Base-by-base conservation (phyloP, 2,329 filamentous ascomycete species). In the Paecilomyces sp. region DNA sequence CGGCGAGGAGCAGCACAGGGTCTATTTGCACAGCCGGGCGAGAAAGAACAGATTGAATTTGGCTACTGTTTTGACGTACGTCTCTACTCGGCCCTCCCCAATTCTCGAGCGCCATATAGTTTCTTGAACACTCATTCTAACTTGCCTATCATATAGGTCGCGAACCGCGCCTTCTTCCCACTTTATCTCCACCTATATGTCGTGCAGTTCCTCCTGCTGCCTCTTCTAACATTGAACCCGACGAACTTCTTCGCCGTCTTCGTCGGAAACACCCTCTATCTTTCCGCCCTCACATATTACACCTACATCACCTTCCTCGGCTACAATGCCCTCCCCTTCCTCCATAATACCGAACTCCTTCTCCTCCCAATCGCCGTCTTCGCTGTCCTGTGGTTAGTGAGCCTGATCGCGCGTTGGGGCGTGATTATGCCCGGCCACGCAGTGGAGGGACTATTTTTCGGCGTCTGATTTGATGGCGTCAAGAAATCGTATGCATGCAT, bases 41-140 rank as follows among this genome's bases (percentile, higher is more conserved):
- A 78, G 62, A 82, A 81, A 31, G 85, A 88, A 58, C 83, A 83
- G 61, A 72, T 89, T 62, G 86, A 88, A 68, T 89, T 88, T 74
- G 86, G 86, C 57, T 89, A 89, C 70, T 88, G 86, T 71, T 88
- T 88, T 74, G 86, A 89, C 75, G 86, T 85, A 66, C 69, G 80
- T 64, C 51, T 22, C n/a, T 9, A 13, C 31, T 33, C 41, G 22
- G 12, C 7, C n/a, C n/a, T 15, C 34, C 15, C 11, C 11, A 47
- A n/a, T n/a, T 53, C 18, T 50, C 24, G 28, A 3, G 50, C 41
- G n/a, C 3, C 22, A 31, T n/a, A 24, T 13, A 7, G 41, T 28
- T 52, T 18, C 6, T 11, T 22, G 22, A 22, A 22, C 7, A 12
- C 22, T 15, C 18, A 41, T 25, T 31, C 54, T 57, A 25, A 57